phyloP scores from a whole-genome alignment of 352 stramenopile genomes.

The Globisporangium polare region DNA sequence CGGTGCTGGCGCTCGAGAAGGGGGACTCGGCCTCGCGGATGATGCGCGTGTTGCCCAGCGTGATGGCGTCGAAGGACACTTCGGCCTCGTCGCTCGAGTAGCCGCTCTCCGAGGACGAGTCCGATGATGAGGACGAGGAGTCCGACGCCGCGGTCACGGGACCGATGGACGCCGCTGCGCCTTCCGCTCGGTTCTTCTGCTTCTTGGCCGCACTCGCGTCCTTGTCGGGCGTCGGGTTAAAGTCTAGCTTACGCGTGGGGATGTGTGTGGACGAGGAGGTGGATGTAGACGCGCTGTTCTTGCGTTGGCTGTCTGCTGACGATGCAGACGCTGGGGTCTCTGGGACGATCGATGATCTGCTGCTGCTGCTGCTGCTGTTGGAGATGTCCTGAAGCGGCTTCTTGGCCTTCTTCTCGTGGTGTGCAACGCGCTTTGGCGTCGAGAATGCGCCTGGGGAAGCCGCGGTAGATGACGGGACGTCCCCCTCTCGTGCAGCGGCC shows the following conservation, averaged over 20 bases:
- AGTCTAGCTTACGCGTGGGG: constrained; percentile 45
- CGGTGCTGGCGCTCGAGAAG: constrained; percentile 34
- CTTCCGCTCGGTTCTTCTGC: constrained; percentile 11
- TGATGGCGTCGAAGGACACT: constrained; percentile 58
- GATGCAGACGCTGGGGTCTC: background rate
- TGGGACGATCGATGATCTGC: constrained; percentile 10
- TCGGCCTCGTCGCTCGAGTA: constrained; percentile 60
- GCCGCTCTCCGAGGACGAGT: constrained; percentile 14
- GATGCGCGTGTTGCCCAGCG: constrained; percentile 56
- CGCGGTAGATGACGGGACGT: background rate
- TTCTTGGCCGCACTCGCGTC: constrained; percentile 3
- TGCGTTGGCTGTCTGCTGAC: background rate
- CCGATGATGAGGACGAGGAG: constrained; percentile 24
- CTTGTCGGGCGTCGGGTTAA: constrained; percentile 37
- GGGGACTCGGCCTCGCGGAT: constrained; percentile 43
- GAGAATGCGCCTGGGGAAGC: constrained; percentile 1
- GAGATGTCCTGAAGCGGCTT: constrained; percentile 41
- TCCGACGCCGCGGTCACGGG: constrained; percentile 12
- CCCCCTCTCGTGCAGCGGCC: constrained; percentile 2
- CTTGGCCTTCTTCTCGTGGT: constrained; percentile 10
- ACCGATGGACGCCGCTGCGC: constrained; percentile 7
- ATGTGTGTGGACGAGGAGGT: constrained; percentile 7
- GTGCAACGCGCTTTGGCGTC: constrained; percentile 1
- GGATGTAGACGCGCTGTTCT: background rate
- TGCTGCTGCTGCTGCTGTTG: constrained; percentile 40